Evolutionary conservation across 352 stramenopile species (phyloP).

Genomic region (Globisporangium yorkense): DNA sequence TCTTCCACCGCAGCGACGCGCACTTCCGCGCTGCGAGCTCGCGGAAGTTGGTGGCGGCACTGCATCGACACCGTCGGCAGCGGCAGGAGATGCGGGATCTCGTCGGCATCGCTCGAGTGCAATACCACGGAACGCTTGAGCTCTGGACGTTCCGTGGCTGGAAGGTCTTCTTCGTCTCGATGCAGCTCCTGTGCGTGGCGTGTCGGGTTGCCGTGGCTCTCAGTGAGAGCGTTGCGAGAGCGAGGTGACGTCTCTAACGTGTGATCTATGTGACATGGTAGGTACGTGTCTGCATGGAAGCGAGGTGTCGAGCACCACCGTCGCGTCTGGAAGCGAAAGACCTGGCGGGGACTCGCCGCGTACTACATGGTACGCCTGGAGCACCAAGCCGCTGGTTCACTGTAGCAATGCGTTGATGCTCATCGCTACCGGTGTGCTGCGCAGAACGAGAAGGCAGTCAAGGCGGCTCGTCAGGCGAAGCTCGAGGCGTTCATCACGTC

Average conservation of each 20-base stretch:
- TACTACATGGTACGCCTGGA: conserved; percentile 26
- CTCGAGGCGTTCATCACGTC: conserved; percentile 24
- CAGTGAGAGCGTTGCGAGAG: not conserved
- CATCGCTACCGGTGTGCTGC: too few relatives aligned
- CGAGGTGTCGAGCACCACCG: conserved; percentile 22
- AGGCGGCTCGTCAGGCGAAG: conserved; percentile 17
- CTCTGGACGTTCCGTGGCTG: conserved; percentile 32
- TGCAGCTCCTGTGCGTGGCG: conserved; percentile 32
- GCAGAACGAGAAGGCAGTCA: conserved; percentile 26
- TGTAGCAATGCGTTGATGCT: too few relatives aligned
- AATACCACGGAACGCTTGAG: conserved; percentile 21
- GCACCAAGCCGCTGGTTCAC: not conserved
- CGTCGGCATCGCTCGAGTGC: conserved; percentile 12
- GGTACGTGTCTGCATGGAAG: conserved; percentile 31
- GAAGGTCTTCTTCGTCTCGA: conserved; percentile 33
- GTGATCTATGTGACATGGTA: not conserved
- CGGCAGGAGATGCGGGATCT: conserved; percentile 21
- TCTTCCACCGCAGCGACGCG: conserved; percentile 20
- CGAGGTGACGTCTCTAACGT: not conserved
- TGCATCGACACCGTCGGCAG: conserved; percentile 17
- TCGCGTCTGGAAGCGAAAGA: conserved; percentile 2
- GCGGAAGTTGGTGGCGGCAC: conserved; percentile 18
- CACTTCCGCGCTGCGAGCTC: conserved; percentile 20
- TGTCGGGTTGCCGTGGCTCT: too few relatives aligned
- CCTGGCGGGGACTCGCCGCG: conserved; percentile 7